Conservation (phyloP, 2,329 filamentous ascomycete genomes). For the Fusarium buharicum region DNA sequence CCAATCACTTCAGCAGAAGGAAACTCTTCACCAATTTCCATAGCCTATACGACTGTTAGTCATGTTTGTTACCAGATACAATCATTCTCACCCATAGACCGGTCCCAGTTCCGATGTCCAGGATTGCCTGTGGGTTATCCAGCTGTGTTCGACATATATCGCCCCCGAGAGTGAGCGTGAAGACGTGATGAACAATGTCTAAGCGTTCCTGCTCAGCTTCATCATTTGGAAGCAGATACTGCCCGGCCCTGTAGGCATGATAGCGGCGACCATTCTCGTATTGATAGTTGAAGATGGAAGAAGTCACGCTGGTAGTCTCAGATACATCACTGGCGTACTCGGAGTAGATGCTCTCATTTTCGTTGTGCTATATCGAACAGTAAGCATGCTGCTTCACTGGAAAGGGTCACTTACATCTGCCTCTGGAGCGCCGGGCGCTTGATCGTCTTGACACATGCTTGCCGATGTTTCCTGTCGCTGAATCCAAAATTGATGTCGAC, state of each 20-base stretch:
- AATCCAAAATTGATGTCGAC: no score
- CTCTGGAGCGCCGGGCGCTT: conserved; percentile 6
- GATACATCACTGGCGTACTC: conserved; percentile 37
- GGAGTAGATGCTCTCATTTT: conserved; percentile 29
- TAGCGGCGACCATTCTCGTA: conserved; percentile 56
- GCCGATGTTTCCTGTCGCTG: not conserved
- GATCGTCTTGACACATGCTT: conserved; percentile 6
- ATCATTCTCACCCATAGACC: conserved; percentile 1
- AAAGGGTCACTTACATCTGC: not conserved
- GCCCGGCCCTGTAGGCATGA: conserved; percentile 51
- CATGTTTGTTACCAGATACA: not conserved
- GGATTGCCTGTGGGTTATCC: conserved; percentile 31
- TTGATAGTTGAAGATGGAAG: conserved; percentile 50
- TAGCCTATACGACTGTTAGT: conserved; percentile 50
- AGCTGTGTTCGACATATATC: conserved; percentile 48
- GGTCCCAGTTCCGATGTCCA: conserved; percentile 44
- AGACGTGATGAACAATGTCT: conserved; percentile 65
- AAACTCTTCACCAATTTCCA: conserved; percentile 52
- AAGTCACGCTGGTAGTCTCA: conserved; percentile 40
- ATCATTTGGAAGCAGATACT: conserved; percentile 43
- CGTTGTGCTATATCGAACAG: not conserved
- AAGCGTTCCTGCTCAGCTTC: conserved; percentile 61
- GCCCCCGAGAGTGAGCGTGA: conserved; percentile 57
- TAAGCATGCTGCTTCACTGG: no score
- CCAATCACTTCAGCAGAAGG: conserved; percentile 42